phyloP scores from a whole-genome alignment of 2,329 filamentous ascomycete genomes.

The Diaporthe citrichinensis region DNA sequence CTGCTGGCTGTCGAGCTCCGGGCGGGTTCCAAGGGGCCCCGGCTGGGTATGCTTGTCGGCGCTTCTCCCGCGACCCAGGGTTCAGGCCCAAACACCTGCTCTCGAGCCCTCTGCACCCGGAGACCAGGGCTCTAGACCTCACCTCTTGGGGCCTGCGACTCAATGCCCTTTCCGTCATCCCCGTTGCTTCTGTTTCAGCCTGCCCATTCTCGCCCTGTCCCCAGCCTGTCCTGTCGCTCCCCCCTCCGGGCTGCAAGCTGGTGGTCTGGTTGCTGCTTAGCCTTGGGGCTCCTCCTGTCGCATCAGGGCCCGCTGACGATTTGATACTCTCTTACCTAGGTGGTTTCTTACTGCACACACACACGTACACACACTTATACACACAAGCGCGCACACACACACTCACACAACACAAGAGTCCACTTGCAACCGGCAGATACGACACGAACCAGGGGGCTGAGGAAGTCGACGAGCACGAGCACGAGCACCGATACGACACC shows the following conservation, averaged over 20 bases:
- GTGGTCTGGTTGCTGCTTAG: conserved; percentile 5
- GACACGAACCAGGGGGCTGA: conserved; percentile 19
- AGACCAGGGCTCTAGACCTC: conserved; percentile 32
- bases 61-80: conserved; percentile 16
- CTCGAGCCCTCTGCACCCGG: conserved; percentile 27
- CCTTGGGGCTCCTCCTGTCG: conserved; percentile 7
- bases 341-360: not conserved
- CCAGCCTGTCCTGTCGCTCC: not conserved
- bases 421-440: not conserved
- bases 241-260: conserved; percentile 14
- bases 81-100: conserved; percentile 24
- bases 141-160: conserved; percentile 18
- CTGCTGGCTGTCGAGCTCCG: conserved; percentile 18
- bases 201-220: conserved; percentile 17
- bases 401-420: not conserved
- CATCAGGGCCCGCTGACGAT: conserved; percentile 19
- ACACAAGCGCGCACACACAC: not conserved
- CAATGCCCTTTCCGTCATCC: conserved; percentile 30
- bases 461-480: conserved; percentile 17
- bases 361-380: not conserved
- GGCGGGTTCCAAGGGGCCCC: conserved; percentile 5
- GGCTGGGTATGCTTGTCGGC: conserved; percentile 24
- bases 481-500: conserved; percentile 12
- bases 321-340: not conserved
- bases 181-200: conserved; percentile 29